phyloP scores from a whole-genome alignment of 306 rosid genomes.

The Malus asiatica region DNA sequence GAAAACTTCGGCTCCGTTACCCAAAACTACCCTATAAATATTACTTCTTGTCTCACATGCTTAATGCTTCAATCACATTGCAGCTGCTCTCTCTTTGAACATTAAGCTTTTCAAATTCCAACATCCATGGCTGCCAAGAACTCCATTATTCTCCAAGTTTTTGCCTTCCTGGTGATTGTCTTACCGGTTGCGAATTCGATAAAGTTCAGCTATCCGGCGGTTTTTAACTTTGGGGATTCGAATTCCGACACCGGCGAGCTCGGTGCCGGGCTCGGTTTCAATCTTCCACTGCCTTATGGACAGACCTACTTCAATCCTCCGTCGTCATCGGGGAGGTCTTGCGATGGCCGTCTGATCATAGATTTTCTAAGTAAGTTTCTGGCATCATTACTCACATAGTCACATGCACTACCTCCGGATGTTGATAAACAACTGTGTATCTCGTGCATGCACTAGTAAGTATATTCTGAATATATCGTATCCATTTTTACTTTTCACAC shows the following conservation, averaged over 20 bases:
- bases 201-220: constrained; percentile 48
- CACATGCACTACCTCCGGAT: not conserved
- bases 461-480: too few relatives aligned
- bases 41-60: not conserved
- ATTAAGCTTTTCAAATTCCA: not conserved
- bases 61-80: not conserved
- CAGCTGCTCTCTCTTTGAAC: not conserved
- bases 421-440: not conserved
- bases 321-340: constrained; percentile 35
- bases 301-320: constrained; percentile 48
- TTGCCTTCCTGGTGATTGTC: constrained; percentile 18
- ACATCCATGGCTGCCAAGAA: constrained; percentile 35
- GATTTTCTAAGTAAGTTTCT: constrained; percentile 53
- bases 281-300: constrained; percentile 48
- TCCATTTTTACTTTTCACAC: too few relatives aligned
- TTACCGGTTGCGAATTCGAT: constrained; percentile 26
- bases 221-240: constrained; percentile 82
- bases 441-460: not conserved
- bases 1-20: not conserved
- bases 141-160: constrained; percentile 9
- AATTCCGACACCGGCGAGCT: constrained; percentile 88
- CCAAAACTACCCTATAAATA: not conserved
- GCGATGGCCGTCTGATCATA: constrained; percentile 61
- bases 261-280: constrained; percentile 41
- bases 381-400: not conserved